Percentiles rank a stretch among this genome's conserved stretches.
These are phyloP conservation scores for Cucurbita moschata DNA, from an alignment of 306 rosid genomes.

Conservation along the genomic window DNA sequence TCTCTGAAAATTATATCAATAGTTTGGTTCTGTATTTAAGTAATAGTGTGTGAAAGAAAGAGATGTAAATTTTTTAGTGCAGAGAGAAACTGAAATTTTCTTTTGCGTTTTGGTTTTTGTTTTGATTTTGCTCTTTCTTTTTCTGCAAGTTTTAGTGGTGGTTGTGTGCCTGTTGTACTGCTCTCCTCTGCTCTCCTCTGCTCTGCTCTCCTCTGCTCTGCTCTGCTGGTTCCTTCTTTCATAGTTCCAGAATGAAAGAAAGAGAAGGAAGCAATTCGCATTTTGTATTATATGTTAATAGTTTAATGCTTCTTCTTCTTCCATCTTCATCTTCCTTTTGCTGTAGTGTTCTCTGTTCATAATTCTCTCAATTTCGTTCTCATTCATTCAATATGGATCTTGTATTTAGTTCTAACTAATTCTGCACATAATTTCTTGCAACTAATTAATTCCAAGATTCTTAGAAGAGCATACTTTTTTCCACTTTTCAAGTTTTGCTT, in stretches of 20 bases:
- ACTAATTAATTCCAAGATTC: neutral
- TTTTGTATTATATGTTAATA: neutral
- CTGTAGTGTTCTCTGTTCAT: neutral
- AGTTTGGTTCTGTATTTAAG: neutral
- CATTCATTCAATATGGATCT: neutral
- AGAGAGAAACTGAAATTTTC: neutral
- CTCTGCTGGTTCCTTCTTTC: conserved; percentile 3
- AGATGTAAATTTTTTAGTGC: neutral
- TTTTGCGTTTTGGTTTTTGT: neutral
- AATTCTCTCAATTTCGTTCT: neutral
- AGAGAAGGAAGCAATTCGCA: conserved; percentile 4
- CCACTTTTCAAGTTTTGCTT: no score
- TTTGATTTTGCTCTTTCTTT: neutral
- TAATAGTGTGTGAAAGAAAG: neutral
- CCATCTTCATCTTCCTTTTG: neutral
- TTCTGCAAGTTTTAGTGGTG: neutral
- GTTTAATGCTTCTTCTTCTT: neutral
- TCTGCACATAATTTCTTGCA: neutral
- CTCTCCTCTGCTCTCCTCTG: neutral
- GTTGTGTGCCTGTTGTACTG: neutral
- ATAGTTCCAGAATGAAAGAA: neutral
- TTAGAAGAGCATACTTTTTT: neutral
- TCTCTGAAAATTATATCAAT: neutral
- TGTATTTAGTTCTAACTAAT: neutral
- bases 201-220: neutral